Conservation (phyloP, 192 early-diverging fungal species). For the Obelidium mucronatum region DNA sequence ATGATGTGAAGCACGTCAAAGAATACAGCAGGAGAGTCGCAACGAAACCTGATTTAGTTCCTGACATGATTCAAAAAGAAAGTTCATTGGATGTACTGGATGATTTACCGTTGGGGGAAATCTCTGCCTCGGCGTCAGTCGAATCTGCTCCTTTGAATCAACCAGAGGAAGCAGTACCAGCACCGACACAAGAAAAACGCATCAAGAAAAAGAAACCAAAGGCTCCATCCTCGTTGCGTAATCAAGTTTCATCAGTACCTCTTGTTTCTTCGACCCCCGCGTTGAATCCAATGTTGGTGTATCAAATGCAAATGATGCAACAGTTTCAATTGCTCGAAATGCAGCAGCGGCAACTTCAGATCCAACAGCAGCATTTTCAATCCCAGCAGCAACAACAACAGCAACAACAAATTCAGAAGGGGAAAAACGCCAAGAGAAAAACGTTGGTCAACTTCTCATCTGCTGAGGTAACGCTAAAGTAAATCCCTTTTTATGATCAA, state of each 20-base stretch:
- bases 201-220: not conserved
- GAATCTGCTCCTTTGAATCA: too few species aligned
- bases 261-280: too few species aligned
- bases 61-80: not conserved
- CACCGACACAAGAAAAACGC: not conserved
- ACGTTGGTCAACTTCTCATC: not conserved
- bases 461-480: not conserved
- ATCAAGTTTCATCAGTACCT: too few species aligned
- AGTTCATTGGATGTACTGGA: too few species aligned
- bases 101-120: too few species aligned
- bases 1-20: not conserved
- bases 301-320: constrained; percentile 16
- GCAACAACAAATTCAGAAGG: not conserved
- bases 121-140: too few species aligned
- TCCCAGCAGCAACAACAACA: not conserved
- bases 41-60: not conserved
- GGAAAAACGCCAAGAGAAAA: not conserved
- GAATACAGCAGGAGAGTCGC: not conserved
- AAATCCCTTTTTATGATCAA: too few species aligned
- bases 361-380: not conserved
- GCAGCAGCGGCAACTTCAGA: not conserved
- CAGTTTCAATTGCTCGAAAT: not conserved
- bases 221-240: not conserved
- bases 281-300: not conserved
- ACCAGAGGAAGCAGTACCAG: too few species aligned